These are phyloP conservation scores for Aschersonia sp. DNA, from an alignment of 2,329 filamentous ascomycete species.

Conservation along the genomic window DNA sequence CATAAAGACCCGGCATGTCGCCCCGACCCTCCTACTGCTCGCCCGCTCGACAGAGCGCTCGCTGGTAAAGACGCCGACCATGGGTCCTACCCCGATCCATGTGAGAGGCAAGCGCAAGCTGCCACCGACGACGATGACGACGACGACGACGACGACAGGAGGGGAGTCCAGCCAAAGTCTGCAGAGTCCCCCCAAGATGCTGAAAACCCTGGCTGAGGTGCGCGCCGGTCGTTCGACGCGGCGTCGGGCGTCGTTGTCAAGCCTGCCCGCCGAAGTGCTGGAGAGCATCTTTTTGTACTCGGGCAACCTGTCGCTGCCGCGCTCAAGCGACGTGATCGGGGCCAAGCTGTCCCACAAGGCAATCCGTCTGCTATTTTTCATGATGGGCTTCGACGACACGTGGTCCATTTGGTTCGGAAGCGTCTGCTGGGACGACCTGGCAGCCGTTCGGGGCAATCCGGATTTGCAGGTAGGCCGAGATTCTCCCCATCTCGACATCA, in stretches of 20 bases:
- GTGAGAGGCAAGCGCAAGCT: constrained; percentile 29
- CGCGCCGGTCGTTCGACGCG: constrained; percentile 13
- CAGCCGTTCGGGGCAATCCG: constrained; percentile 5
- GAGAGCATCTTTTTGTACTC: constrained; percentile 37
- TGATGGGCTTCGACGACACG: constrained; percentile 20
- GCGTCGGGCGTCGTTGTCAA: constrained; percentile 13
- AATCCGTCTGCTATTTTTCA: constrained; percentile 22
- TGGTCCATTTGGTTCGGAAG: constrained; percentile 22
- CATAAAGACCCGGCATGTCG: too few species aligned
- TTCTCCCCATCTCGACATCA: too few species aligned
- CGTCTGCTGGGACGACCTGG: background rate
- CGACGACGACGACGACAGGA: constrained; percentile 1
- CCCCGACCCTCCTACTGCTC: too few species aligned
- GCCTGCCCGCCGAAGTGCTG: constrained; percentile 36
- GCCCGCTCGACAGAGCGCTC: too few species aligned
- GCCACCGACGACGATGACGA: constrained; percentile 6
- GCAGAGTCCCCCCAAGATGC: constrained; percentile 8
- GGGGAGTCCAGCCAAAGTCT: background rate
- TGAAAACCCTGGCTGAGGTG: constrained; percentile 15
- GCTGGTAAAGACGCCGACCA: constrained; percentile 7
- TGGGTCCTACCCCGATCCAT: constrained; percentile 34
- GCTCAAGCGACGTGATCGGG: constrained; percentile 28
- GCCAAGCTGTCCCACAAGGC: constrained; percentile 26
- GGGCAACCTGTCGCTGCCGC: constrained; percentile 31
- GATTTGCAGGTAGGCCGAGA: background rate